Base-by-base conservation (phyloP, 176 grass and related monocot genomes). In the Hordeum marinum region DNA sequence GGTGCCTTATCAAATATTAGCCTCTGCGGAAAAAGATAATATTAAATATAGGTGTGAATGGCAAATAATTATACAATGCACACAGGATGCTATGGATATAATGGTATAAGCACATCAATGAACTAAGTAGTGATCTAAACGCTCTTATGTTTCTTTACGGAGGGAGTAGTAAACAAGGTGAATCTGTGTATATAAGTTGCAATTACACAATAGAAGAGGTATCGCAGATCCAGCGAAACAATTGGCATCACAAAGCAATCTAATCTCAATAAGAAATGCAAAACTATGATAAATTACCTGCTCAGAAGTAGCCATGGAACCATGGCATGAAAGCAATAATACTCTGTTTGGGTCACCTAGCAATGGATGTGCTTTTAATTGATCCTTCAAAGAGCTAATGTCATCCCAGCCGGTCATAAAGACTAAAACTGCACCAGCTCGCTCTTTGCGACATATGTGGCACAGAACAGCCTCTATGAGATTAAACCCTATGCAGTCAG, bases 401-500 rank as follows among this genome's bases (percentile, higher is more conserved):
- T 95, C 93, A 20, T 98, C 96, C 96, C 96, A 98, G 52, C 96
- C 93, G 21, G 96, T 98, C 96, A 98, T 95, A 72, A 98, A 98
- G 66, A 95, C 93, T 88, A 98, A 85, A 80, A 91, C 93, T 80
- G 93, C 96, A 88, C 96, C 93, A 82, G 93, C 46, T 37, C 83
- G 75, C 52, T 98, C 96, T 90, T 98, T 98, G 48, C 96, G 90
- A 83, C 89, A 98, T 90, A 98, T 98, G 78, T 98, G 93, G 81
- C 96, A 95, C 34, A 98, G 85, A 75, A 95, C 91, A 80, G 90
- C 91, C 90, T 98, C 96, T 46, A 98, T 91, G 24, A 98, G 91
- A 73, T 98, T 98, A 91, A 95, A 98, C 39, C 96, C 93, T 26
- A 94, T 98, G 86, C 89, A 98, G 80, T 98, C 96, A 75, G 96